These are phyloP conservation scores for Iris macrosiphon DNA, from an alignment of 106 monocot species.

Conservation along the genomic window DNA sequence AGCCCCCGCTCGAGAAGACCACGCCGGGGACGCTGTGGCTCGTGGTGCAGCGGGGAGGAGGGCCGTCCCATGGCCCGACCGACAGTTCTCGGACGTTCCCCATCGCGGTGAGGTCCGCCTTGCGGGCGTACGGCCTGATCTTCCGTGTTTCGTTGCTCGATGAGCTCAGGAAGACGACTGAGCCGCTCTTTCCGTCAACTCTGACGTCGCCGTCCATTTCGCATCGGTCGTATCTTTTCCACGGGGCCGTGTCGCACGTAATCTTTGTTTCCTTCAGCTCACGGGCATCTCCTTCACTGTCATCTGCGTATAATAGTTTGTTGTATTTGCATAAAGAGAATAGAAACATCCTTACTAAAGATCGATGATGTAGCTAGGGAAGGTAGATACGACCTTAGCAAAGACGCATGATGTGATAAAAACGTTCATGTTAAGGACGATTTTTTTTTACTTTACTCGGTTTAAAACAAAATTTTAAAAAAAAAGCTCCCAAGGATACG, in stretches of 20 bases:
- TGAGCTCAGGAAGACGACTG: constrained; percentile 8
- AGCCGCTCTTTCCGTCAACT: constrained; percentile 26
- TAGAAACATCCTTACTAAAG: too few species aligned
- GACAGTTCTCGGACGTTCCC: constrained; percentile 16
- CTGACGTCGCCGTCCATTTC: constrained; percentile 31
- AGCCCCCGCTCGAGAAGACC: constrained; percentile 32
- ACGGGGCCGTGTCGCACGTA: constrained; percentile 18
- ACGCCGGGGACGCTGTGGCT: constrained; percentile 23
- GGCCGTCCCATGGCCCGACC: not conserved
- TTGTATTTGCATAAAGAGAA: too few species aligned
- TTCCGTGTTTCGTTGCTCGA: constrained; percentile 23
- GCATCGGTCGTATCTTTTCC: constrained; percentile 18
- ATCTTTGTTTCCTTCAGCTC: constrained; percentile 1
- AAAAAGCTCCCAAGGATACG: too few species aligned
- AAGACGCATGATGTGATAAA: too few species aligned
- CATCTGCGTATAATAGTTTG: not conserved
- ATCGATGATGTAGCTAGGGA: too few species aligned
- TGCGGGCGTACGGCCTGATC: constrained; percentile 63
- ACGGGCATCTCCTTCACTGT: not conserved
- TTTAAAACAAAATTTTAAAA: too few species aligned
- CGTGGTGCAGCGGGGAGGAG: constrained; percentile 3
- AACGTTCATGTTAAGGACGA: too few species aligned
- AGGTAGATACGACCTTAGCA: too few species aligned
- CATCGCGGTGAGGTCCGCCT: constrained; percentile 33
- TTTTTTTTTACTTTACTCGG: too few species aligned